Evolutionary conservation across 1,284 basidiomycete genomes (phyloP).

Genomic region (Microbotryum intermedium): DNA sequence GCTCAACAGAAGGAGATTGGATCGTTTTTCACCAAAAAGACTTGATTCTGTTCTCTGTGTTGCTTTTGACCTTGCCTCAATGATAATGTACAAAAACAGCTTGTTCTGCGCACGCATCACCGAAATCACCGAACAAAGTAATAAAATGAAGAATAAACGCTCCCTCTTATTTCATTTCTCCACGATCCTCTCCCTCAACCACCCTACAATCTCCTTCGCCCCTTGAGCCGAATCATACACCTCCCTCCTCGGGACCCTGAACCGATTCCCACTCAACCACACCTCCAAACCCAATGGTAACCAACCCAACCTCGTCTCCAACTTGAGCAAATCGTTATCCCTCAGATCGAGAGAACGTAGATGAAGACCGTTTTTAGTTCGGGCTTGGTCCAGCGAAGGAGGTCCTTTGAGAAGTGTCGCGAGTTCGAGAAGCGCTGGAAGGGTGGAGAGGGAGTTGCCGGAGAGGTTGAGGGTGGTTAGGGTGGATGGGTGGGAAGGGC

Average conservation of each 20-base stretch:
- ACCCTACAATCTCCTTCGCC: neutral
- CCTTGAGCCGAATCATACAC: constrained; percentile 4
- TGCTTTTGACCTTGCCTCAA: no score
- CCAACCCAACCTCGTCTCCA: constrained; percentile 12
- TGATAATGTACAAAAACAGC: no score
- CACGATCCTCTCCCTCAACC: neutral
- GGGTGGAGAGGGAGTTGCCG: constrained; percentile 15
- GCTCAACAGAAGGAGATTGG: neutral
- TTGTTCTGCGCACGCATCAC: neutral
- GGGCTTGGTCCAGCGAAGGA: neutral
- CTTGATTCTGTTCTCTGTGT: neutral
- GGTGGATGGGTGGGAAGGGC: neutral
- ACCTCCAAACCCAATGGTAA: constrained; percentile 9
- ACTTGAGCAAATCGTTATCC: constrained; percentile 18
- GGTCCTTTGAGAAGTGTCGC: neutral
- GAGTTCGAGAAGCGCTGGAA: constrained; percentile 5
- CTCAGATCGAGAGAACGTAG: constrained; percentile 10
- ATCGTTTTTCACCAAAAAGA: neutral
- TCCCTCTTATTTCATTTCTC: neutral
- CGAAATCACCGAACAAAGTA: neutral
- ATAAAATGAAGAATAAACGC: neutral
- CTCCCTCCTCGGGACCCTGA: constrained; percentile 20
- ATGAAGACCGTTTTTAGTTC: constrained; percentile 5
- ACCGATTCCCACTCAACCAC: constrained; percentile 18
- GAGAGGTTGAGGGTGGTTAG: constrained; percentile 4